These are phyloP conservation scores for Lentinula boryana DNA, from an alignment of 768 basidiomycete genomes.

Conservation along the genomic window DNA sequence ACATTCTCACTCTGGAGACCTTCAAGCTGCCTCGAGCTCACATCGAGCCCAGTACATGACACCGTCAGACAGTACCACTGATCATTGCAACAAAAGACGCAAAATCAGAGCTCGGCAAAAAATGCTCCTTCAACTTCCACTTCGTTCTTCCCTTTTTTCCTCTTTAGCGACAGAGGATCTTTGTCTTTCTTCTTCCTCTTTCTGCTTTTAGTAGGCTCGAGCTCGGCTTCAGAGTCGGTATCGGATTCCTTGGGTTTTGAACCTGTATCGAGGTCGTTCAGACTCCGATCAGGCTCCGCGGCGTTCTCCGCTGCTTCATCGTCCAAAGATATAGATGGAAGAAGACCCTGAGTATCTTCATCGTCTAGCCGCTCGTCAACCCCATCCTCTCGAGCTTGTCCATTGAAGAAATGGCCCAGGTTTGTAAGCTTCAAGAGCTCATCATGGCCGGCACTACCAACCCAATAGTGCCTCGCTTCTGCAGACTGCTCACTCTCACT, in stretches of 20 bases:
- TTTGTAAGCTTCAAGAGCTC: constrained; percentile 82
- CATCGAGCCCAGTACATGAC: too few relatives aligned
- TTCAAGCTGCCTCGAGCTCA: too few relatives aligned
- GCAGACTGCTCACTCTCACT: background rate
- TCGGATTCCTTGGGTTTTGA: constrained; percentile 7
- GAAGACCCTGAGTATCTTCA: constrained; percentile 19
- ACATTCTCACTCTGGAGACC: too few relatives aligned
- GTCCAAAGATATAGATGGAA: constrained; percentile 13
- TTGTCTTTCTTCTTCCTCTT: constrained; percentile 57
- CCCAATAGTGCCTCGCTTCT: constrained; percentile 55
- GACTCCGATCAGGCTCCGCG: background rate
- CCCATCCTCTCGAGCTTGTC: constrained; percentile 20
- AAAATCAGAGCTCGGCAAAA: constrained; percentile 52
- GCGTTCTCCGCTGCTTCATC: constrained; percentile 20
- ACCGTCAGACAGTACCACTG: too few relatives aligned
- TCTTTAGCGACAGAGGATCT: constrained; percentile 40
- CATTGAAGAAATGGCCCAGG: constrained; percentile 63
- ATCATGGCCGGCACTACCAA: constrained; percentile 92
- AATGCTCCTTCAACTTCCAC: constrained; percentile 55
- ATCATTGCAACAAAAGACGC: too few relatives aligned
- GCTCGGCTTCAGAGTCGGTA: constrained; percentile 16
- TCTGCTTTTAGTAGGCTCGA: constrained; percentile 27
- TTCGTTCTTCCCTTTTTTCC: constrained; percentile 56
- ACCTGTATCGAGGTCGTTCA: constrained; percentile 9
- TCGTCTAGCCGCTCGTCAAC: constrained; percentile 31